Base-by-base conservation (phyloP, 2,329 filamentous ascomycete genomes). In the Cytospora paraplurivora region DNA sequence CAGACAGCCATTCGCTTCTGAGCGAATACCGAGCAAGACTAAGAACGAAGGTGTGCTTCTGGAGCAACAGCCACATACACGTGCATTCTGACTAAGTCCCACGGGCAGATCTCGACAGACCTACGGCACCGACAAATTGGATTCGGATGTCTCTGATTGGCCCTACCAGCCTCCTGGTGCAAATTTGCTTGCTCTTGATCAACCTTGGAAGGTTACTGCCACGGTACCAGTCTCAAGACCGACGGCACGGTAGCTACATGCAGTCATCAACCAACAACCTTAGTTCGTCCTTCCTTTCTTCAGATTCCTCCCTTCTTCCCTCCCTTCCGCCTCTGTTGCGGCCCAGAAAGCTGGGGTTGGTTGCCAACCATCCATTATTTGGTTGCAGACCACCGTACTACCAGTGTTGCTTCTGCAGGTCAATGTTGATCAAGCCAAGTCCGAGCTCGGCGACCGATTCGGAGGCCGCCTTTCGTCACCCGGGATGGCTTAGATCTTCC, bases 391-490 rank as follows among this genome's bases (percentile, higher is more conserved):
- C 44, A 47, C 44, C 21, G 44, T 47, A 19, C n/a, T n/a, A 47
- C 44, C 17, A 19, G 44, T 47, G 44, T 47, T 47, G 44, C 44
- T 47, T 47, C 44, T 47, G 44, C 44, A 47, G 44, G n/a, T 47
- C n/a, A 19, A 47, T 21, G 12, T 47, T 47, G 44, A 47, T 47
- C 12, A 19, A 21, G n/a, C 44, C 44, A 47, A 47, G 44, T 47
- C 44, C 44, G 44, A 47, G 44, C 44, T 47, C 44, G 44, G 44
- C n/a, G 44, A 47, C 44, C 21, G 15, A 19, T 19, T 21, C 44
- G n/a, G 8, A 19, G n/a, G 10, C 44, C n/a, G 15, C 11, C n/a
- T 47, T 12, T 47, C 11, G 7, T 21, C 8, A 21, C 17, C 7
- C 4, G 12, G n/a, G 3, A 47, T 47, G 44, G 44, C 8, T 11